phyloP scores from a whole-genome alignment of 2,329 filamentous ascomycete genomes.

The Phialophora tarda region DNA sequence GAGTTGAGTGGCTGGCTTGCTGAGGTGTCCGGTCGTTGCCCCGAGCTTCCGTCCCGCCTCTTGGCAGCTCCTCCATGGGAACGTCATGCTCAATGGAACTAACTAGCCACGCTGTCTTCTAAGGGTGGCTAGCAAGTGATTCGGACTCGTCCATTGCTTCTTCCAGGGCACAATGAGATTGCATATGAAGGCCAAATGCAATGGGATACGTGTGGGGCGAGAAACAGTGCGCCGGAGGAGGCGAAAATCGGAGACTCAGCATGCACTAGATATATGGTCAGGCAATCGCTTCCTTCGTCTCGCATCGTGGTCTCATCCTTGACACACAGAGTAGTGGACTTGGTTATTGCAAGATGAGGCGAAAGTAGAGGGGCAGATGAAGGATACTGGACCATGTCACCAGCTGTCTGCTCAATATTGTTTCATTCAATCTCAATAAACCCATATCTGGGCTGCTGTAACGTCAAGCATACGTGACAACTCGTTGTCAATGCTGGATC shows the following conservation, averaged over 20 bases:
- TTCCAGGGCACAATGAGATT: background rate
- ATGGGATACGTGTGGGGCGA: background rate
- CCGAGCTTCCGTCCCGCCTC: conserved; percentile 8
- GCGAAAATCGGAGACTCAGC: background rate
- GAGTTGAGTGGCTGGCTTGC: conserved; percentile 6
- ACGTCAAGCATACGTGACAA: conserved; percentile 34
- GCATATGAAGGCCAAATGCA: background rate
- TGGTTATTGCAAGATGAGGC: background rate
- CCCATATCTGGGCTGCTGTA: conserved; percentile 30
- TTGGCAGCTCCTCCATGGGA: background rate
- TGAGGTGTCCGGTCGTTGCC: conserved; percentile 11
- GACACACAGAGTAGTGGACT: background rate
- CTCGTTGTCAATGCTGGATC: conserved; percentile 8
- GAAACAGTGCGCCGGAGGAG: background rate
- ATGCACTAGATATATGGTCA: background rate
- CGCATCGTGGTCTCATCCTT: background rate
- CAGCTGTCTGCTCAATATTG: background rate
- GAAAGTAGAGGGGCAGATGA: background rate
- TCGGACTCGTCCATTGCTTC: background rate
- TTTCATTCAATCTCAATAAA: conserved; percentile 5
- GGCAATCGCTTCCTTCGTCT: background rate
- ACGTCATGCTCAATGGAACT: background rate
- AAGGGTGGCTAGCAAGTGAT: background rate
- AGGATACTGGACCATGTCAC: background rate
- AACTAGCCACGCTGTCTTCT: background rate